Evolutionary conservation across 352 stramenopile genomes (phyloP), one percentile per base, ranked within the genome.

Genomic region (Globisporangium cystogenes): DNA sequence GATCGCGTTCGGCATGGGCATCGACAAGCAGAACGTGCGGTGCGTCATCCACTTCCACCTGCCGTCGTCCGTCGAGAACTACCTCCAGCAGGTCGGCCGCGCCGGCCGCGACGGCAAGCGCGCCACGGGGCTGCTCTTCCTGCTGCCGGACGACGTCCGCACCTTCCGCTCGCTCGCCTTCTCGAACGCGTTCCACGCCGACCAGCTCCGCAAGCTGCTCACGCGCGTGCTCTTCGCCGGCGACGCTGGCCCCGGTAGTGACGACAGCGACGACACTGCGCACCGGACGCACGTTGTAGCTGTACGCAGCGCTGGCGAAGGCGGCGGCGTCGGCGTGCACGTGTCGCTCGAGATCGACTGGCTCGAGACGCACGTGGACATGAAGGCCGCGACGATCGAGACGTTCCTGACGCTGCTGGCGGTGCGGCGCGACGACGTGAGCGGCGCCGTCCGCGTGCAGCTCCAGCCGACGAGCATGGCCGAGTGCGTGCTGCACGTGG

Each of bases 41-140:
- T 98, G 97, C 59, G 97, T 99, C 7, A 89, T 99, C 35, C 97
- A 99, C 68, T 98, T 97, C 67, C 90, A 97, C 57, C 81, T 98
- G 57, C 96, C 97, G 6, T 89, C 87, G 39, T 98, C 90, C 35
- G 92, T 99, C n/a, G 98, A 98, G 42, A 95, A 98, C 62, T 99
- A 99, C 70, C 97, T 98, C 49, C 96, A 99, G 73, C 95, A 99
- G 60, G 90, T 98, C 46, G 96, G 96, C 6, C 83, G 96, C 50
- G 96, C 96, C 31, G 96, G 96, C 33, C 77, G 96, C 39, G 95
- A 99, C 64, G 95, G 95, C 0, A 90, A 96, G 44, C 33, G 54
- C n/a, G 84, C 92, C 3, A 70, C 54, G 10, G 77, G 75, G 3
- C 39, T 87, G 15, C 63, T 94, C 2, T 90, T 86, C 49, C 51